phyloP scores from a whole-genome alignment of 495 filamentous ascomycete genomes.

The Xylaria venustula region DNA sequence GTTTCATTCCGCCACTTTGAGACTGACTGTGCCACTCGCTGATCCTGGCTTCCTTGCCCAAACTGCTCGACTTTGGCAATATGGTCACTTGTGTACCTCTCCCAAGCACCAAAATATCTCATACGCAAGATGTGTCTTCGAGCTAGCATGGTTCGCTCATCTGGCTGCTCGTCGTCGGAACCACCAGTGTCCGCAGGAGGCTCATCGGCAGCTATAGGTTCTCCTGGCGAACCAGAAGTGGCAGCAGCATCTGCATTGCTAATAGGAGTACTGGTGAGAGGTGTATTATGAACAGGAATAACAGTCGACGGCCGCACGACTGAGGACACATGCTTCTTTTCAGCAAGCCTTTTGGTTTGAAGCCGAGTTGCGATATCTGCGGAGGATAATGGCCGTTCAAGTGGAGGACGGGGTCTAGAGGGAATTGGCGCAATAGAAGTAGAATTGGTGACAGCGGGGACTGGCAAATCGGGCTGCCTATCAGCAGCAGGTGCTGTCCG shows the following conservation, averaged over 20 bases:
- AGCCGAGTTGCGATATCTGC: neutral
- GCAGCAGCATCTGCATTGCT: neutral
- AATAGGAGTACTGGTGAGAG: neutral
- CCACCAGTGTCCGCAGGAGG: neutral
- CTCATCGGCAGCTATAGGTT: neutral
- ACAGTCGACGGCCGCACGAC: neutral
- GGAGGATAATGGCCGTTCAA: neutral
- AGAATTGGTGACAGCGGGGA: neutral
- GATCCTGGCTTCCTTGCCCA: conserved; percentile 42
- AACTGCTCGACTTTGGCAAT: conserved; percentile 65
- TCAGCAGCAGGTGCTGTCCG: neutral
- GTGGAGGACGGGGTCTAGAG: neutral
- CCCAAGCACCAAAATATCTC: conserved; percentile 77
- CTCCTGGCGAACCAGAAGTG: neutral
- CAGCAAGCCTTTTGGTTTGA: neutral
- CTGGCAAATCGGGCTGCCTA: neutral
- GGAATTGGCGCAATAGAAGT: neutral
- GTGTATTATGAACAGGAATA: neutral
- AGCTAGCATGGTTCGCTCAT: conserved; percentile 56
- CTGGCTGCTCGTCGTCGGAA: conserved; percentile 20
- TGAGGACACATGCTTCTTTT: neutral
- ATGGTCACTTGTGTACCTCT: conserved; percentile 69
- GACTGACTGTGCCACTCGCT: conserved; percentile 14
- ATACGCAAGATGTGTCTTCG: conserved; percentile 66
- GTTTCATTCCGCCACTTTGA: conserved; percentile 24